Evolutionary conservation across 2,329 filamentous ascomycete species (phyloP).

Genomic region (Scytalidium lignicola): DNA sequence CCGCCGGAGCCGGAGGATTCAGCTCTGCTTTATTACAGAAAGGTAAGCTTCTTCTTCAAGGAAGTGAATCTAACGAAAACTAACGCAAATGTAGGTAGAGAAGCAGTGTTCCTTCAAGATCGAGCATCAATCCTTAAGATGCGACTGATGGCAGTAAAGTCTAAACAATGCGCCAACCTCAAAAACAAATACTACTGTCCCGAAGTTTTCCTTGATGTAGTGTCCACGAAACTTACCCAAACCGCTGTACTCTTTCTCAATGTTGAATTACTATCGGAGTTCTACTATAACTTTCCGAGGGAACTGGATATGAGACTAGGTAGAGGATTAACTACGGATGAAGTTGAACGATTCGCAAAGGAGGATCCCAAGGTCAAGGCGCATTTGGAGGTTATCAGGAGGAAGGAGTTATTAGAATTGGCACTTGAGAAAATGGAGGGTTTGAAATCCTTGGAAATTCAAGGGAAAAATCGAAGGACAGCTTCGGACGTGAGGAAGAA

Average conservation of each 20-base stretch:
- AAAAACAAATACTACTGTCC: slow-evolving; percentile 97
- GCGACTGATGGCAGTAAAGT: slow-evolving; percentile 81
- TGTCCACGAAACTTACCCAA: slow-evolving; percentile 87
- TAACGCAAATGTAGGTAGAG: slow-evolving; percentile 56
- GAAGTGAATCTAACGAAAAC: slow-evolving; percentile 20
- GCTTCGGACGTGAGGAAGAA: slow-evolving; percentile 19
- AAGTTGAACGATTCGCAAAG: slow-evolving; percentile 85
- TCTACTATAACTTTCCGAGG: slow-evolving; percentile 95
- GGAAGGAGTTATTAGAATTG: slow-evolving; percentile 89
- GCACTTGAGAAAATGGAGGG: slow-evolving; percentile 96
- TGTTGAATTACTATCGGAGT: slow-evolving; percentile 92
- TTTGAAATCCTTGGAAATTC: slow-evolving; percentile 74
- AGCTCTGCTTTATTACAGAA: slow-evolving; percentile 77
- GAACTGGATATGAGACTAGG: slow-evolving; percentile 85
- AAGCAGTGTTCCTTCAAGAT: slow-evolving; percentile 91
- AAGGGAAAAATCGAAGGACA: slow-evolving; percentile 52
- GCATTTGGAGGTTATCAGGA: slow-evolving; percentile 85
- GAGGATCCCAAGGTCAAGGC: slow-evolving; percentile 87
- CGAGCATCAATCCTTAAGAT: slow-evolving; percentile 86
- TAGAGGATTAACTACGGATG: slow-evolving; percentile 68
- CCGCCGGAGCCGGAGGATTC: slow-evolving; percentile 87
- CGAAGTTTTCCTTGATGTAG: slow-evolving; percentile 95
- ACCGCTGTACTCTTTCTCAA: slow-evolving; percentile 97
- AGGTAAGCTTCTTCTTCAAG: slow-evolving; percentile 48
- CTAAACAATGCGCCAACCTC: slow-evolving; percentile 76